These are phyloP conservation scores for Phytophthora idaei DNA, from an alignment of 352 stramenopile species.

Conservation along the genomic window DNA sequence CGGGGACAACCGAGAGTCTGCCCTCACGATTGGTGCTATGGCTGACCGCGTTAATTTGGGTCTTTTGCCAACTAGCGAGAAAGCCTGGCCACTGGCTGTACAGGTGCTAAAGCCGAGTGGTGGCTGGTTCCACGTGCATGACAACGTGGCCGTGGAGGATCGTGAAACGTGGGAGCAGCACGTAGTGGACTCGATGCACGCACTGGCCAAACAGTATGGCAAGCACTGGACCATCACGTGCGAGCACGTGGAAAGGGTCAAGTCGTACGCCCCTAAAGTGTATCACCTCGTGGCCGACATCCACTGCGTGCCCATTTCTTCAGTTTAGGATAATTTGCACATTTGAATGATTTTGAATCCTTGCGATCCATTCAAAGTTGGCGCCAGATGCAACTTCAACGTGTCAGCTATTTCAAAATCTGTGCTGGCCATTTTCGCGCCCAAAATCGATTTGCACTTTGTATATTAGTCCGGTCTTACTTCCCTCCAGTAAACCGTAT, in stretches of 20 bases:
- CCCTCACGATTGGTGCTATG: slow-evolving; percentile 70
- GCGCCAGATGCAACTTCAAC: too few species aligned
- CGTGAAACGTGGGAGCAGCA: slow-evolving; percentile 76
- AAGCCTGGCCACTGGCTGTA: slow-evolving; percentile 93
- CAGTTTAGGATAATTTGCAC: background rate
- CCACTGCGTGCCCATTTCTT: slow-evolving; percentile 40
- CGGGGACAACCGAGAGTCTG: slow-evolving; percentile 90
- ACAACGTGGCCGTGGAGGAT: slow-evolving; percentile 92
- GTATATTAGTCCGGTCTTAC: slow-evolving; percentile 15
- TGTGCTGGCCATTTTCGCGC: slow-evolving; percentile 15
- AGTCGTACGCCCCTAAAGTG: slow-evolving; percentile 92
- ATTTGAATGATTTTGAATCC: background rate
- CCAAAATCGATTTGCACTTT: slow-evolving; percentile 8
- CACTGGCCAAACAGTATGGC: slow-evolving; percentile 50
- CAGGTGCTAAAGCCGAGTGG: slow-evolving; percentile 88
- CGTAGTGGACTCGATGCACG: slow-evolving; percentile 53
- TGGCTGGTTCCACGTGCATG: slow-evolving; percentile 96
- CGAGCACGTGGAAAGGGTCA: slow-evolving; percentile 90
- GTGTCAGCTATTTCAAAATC: slow-evolving; percentile 11
- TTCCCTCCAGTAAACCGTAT: slow-evolving; percentile 2
- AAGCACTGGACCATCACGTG: slow-evolving; percentile 82
- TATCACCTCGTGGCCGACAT: slow-evolving; percentile 91
- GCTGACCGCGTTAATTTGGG: slow-evolving; percentile 95
- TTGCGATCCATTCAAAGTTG: too few species aligned
- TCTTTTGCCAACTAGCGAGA: slow-evolving; percentile 94